Evolutionary conservation across 1,284 basidiomycete species (phyloP), one percentile per base, ranked within the genome.

Genomic region (Veloporphyrellus conicus): DNA sequence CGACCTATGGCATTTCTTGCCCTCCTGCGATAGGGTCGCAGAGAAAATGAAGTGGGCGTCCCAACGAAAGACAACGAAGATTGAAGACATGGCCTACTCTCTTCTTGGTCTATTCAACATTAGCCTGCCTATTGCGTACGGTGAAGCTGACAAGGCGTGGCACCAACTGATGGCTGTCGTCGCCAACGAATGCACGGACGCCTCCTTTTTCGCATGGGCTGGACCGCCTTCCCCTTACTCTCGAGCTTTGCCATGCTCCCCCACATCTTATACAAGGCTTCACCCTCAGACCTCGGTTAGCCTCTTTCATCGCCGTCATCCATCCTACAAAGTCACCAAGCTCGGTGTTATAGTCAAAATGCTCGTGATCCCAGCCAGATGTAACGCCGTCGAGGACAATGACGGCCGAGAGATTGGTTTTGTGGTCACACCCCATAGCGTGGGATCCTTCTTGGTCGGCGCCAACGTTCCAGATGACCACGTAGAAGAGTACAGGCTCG

Each of bases 21-120:
- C 56, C 23, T 42, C 53, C 6, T 58, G 58, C 27, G 58, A 58
- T 28, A 55, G 53, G 22, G 22, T 57, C 15, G 41, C 55, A 9
- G 58, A 57, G 40, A 56, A 54, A 25, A 57, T 59, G 55, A 18
- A 8, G 6, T 58, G 53, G 58, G 49, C 49, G 3, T 60, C 58
- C 2, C 37, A 43, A 31, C 45, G 56, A 14, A 46, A 20, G 32
- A 61, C 56, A 15, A 54, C 42, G 11, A 56, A 46, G 36, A 39
- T 45, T 1, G 56, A 57, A 25, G 56, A 60, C 20, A 11, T 22
- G 4, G 58, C 56, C 10, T 60, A 57, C 20, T 55, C 37, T 3
- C 52, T 60, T 14, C 52, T 57, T 2, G 57, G 55, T 18, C 12
- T 60, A 12, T 60, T 57, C 38, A 43, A 56, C n/a, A 36, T 60